phyloP scores from a whole-genome alignment of 371 early-diverging fungal species.

The Mucor irregularis region DNA sequence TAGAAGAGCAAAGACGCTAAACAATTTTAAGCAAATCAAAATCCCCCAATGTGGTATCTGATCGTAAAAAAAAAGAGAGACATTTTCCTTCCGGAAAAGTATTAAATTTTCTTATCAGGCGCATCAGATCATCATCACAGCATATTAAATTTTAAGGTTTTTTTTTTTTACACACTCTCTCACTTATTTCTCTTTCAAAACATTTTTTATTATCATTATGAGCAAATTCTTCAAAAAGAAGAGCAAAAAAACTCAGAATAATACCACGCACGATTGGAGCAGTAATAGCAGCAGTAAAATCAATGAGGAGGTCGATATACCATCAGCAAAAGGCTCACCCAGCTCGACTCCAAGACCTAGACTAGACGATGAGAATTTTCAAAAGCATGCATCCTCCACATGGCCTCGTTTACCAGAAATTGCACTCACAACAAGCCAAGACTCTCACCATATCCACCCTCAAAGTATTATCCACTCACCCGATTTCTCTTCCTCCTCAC shows the following conservation, averaged over 20 bases:
- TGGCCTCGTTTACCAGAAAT: slow-evolving; percentile 16
- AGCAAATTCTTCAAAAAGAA: slow-evolving; percentile 1
- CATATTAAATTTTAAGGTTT: too few species aligned
- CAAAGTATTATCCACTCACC: background rate
- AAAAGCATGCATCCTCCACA: background rate
- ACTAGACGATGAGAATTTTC: background rate
- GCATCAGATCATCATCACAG: too few species aligned
- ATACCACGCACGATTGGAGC: background rate
- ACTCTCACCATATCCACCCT: background rate
- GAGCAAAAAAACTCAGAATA: background rate
- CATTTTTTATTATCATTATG: background rate
- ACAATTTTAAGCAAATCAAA: too few species aligned
- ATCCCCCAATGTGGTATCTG: too few species aligned
- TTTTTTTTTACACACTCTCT: too few species aligned
- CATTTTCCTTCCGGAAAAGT: too few species aligned
- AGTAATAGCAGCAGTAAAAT: slow-evolving; percentile 3
- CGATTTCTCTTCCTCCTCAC: background rate
- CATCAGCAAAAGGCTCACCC: background rate
- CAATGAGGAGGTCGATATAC: background rate
- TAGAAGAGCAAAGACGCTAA: too few species aligned
- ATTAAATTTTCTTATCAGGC: too few species aligned
- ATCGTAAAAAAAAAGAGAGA: too few species aligned
- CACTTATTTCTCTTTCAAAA: background rate
- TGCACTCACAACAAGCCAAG: slow-evolving; percentile 10
- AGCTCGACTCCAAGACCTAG: background rate